phyloP scores from a whole-genome alignment of 495 filamentous ascomycete species.

The Monascus purpureus region DNA sequence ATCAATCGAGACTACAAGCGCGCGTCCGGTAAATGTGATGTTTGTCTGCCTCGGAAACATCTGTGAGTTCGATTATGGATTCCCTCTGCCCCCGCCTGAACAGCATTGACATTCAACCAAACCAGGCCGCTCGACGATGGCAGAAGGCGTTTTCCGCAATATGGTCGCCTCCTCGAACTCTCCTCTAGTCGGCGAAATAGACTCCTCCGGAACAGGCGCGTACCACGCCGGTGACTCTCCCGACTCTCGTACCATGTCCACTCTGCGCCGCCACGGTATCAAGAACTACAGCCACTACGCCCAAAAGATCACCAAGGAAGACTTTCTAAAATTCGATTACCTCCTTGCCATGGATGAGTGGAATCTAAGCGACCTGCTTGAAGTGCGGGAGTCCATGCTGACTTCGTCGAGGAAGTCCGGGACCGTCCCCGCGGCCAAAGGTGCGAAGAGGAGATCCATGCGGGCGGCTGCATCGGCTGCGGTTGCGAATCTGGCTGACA shows the following conservation, averaged over 20 bases:
- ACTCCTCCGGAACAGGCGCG: slow-evolving; percentile 78
- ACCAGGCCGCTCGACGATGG: slow-evolving; percentile 70
- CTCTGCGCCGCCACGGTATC: slow-evolving; percentile 60
- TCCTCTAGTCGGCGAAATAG: slow-evolving; percentile 53
- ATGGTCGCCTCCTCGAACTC: slow-evolving; percentile 42
- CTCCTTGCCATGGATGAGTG: slow-evolving; percentile 85
- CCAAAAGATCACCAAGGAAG: slow-evolving; percentile 51
- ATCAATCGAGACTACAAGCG: not conserved
- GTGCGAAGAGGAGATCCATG: slow-evolving; percentile 11
- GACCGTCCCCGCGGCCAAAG: slow-evolving; percentile 8
- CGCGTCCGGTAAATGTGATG: slow-evolving; percentile 53
- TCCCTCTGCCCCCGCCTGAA: slow-evolving; percentile 2
- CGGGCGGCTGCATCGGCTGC: slow-evolving; percentile 15
- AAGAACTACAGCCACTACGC: slow-evolving; percentile 63
- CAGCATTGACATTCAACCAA: slow-evolving; percentile 3
- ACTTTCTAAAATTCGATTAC: slow-evolving; percentile 82
- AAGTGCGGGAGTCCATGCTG: slow-evolving; percentile 37
- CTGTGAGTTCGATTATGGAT: slow-evolving; percentile 37
- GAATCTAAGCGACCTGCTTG: slow-evolving; percentile 61
- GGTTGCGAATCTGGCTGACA: slow-evolving; percentile 15
- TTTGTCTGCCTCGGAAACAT: slow-evolving; percentile 98
- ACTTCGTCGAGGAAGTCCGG: slow-evolving; percentile 27
- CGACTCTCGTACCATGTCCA: slow-evolving; percentile 74
- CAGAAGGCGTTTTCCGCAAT: slow-evolving; percentile 78
- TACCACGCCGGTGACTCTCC: slow-evolving; percentile 66